These are phyloP conservation scores for Paramecium sonneborni DNA, from an alignment of 73 alveolate species.

Conservation along the genomic window DNA sequence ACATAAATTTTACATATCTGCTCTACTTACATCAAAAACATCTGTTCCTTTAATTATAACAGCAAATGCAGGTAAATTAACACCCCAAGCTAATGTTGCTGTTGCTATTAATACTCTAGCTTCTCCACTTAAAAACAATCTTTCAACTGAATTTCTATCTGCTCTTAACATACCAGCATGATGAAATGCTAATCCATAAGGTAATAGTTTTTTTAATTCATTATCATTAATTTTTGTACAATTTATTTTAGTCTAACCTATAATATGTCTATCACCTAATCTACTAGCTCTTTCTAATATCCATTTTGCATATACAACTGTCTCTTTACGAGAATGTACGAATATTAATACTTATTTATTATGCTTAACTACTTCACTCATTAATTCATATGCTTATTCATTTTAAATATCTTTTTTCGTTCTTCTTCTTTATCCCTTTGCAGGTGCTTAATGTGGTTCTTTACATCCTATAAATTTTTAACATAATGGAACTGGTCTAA, in stretches of 20 bases:
- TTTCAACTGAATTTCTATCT: constrained; percentile 92
- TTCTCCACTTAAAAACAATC: constrained; percentile 87
- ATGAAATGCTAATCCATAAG: constrained; percentile 97
- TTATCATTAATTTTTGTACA: constrained; percentile 71
- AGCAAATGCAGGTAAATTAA: constrained; percentile 99
- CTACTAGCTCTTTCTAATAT: constrained; percentile 76
- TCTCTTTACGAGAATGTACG: constrained; percentile 99
- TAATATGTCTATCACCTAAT: constrained; percentile 78
- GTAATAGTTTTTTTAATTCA: constrained; percentile 79
- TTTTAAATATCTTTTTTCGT: constrained; percentile 72
- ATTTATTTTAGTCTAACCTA: constrained; percentile 80
- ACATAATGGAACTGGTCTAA: constrained; percentile 98
- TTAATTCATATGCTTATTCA: constrained; percentile 87
- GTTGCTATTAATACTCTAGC: constrained; percentile 95
- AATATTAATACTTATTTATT: constrained; percentile 97
- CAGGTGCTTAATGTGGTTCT: constrained; percentile 66
- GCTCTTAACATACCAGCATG: constrained; percentile 98
- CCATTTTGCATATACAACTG: constrained; percentile 87
- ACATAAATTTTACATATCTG: constrained; percentile 88
- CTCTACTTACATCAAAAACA: constrained; percentile 58
- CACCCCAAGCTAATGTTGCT: constrained; percentile 99
- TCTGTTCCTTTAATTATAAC: constrained; percentile 95
- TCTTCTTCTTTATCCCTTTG: constrained; percentile 64
- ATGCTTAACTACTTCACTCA: constrained; percentile 82
- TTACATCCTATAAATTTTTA: constrained; percentile 97